Percentiles rank a stretch among this genome's conserved stretches.
phyloP scores from a whole-genome alignment of 148 eudicot species.

The Nepenthes mirabilis region DNA sequence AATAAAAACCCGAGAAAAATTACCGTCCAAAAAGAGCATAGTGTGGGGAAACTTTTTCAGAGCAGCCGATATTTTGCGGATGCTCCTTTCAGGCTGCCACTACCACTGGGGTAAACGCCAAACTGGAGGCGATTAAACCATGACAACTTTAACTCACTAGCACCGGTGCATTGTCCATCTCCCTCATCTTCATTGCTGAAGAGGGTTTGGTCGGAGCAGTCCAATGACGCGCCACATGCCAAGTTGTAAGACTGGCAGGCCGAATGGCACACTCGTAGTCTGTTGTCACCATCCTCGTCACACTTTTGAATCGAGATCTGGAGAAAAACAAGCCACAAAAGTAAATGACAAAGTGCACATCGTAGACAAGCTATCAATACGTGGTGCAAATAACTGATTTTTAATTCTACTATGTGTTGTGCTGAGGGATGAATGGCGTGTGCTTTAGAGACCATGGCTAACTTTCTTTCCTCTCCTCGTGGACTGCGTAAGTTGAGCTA shows the following conservation, averaged over 20 bases:
- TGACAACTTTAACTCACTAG: slow-evolving; percentile 44
- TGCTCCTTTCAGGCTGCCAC: slow-evolving; percentile 16
- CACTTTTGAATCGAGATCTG: slow-evolving; percentile 96
- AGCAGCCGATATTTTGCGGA: slow-evolving; percentile 50
- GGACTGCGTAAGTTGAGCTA: too few relatives aligned
- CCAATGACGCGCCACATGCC: slow-evolving; percentile 91
- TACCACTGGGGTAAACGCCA: slow-evolving; percentile 16
- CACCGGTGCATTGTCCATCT: slow-evolving; percentile 78
- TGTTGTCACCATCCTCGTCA: slow-evolving; percentile 82
- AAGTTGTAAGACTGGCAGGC: slow-evolving; percentile 87
- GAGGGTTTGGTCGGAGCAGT: slow-evolving; percentile 95
- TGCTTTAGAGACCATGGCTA: too few relatives aligned
- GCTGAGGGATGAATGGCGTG: too few relatives aligned
- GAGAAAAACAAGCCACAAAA: slow-evolving; percentile 2
- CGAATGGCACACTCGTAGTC: slow-evolving; percentile 87
- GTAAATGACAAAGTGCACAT: background rate
- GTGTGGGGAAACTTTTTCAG: background rate
- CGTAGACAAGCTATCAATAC: background rate
- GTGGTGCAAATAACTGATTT: too few relatives aligned
- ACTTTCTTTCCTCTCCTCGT: too few relatives aligned
- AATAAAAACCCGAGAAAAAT: slow-evolving; percentile 13
- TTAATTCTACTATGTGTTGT: too few relatives aligned
- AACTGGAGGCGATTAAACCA: slow-evolving; percentile 42
- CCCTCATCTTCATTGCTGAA: slow-evolving; percentile 66
- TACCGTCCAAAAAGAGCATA: slow-evolving; percentile 9